These are phyloP conservation scores for Colletotrichum tropicicola DNA, from an alignment of 2,329 filamentous ascomycete genomes.

Conservation along the genomic window DNA sequence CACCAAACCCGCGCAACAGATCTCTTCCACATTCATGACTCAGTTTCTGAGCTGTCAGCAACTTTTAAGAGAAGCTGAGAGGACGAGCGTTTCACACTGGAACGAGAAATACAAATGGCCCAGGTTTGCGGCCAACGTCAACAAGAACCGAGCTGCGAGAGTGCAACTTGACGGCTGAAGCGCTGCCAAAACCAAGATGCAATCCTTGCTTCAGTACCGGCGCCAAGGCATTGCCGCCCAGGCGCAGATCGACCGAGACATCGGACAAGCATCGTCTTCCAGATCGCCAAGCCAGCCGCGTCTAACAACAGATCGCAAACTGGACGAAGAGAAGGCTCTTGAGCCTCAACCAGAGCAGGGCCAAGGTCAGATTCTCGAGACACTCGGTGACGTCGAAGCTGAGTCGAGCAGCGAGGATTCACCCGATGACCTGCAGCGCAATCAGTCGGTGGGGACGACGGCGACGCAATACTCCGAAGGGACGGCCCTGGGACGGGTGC, in stretches of 20 bases:
- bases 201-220: slow-evolving; percentile 16
- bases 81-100: neutral
- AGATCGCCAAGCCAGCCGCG: neutral
- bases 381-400: neutral
- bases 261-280: neutral
- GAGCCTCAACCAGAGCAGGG: neutral
- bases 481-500: slow-evolving; percentile 37
- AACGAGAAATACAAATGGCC: no score
- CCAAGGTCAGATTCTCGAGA: neutral
- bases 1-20: neutral
- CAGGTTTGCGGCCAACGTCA: no score
- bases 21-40: neutral
- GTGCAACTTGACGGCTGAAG: fast-evolving
- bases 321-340: neutral
- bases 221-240: slow-evolving; percentile 16
- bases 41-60: neutral
- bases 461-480: slow-evolving; percentile 9
- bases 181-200: neutral
- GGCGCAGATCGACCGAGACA: slow-evolving; percentile 19
- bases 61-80: neutral
- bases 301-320: no score
- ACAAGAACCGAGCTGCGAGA: no score
- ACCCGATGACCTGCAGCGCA: neutral
- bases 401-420: neutral
- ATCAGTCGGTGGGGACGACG: neutral